Conservation (phyloP, 768 basidiomycete species). For the Lepiota brunneoincarnata region DNA sequence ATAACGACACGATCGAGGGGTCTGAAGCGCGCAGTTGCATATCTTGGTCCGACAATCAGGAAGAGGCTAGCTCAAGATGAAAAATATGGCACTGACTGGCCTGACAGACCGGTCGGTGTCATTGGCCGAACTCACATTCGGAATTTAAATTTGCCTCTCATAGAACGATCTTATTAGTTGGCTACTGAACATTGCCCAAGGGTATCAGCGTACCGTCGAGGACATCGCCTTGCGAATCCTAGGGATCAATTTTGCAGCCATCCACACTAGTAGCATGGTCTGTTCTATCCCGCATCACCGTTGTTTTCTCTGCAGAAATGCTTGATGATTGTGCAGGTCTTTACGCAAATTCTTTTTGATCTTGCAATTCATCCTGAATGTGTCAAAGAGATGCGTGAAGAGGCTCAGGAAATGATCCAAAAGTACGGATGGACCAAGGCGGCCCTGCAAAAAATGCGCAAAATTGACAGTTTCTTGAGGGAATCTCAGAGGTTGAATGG, state of each 20-base stretch:
- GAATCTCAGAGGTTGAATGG: too few species aligned
- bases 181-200: too few species aligned
- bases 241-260: too few species aligned
- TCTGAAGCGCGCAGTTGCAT: slow-evolving; percentile 2
- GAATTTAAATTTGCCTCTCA: not conserved
- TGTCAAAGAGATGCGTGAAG: too few species aligned
- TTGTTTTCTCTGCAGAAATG: not conserved
- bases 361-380: slow-evolving; percentile 19
- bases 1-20: too few species aligned
- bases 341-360: slow-evolving; percentile 24
- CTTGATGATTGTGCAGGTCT: slow-evolving; percentile 12
- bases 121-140: not conserved
- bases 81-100: slow-evolving; percentile 7
- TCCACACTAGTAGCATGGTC: slow-evolving; percentile 38
- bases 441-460: too few species aligned
- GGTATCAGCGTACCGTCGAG: too few species aligned
- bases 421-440: too few species aligned
- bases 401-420: too few species aligned
- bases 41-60: slow-evolving; percentile 16
- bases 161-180: slow-evolving; percentile 44
- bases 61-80: slow-evolving; percentile 4
- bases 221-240: too few species aligned
- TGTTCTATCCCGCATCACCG: slow-evolving; percentile 10
- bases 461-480: too few species aligned
- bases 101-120: slow-evolving; percentile 11